Evolutionary conservation across 2,329 filamentous ascomycete species (phyloP).

Genomic region (Phyllosticta citribraziliensis): DNA sequence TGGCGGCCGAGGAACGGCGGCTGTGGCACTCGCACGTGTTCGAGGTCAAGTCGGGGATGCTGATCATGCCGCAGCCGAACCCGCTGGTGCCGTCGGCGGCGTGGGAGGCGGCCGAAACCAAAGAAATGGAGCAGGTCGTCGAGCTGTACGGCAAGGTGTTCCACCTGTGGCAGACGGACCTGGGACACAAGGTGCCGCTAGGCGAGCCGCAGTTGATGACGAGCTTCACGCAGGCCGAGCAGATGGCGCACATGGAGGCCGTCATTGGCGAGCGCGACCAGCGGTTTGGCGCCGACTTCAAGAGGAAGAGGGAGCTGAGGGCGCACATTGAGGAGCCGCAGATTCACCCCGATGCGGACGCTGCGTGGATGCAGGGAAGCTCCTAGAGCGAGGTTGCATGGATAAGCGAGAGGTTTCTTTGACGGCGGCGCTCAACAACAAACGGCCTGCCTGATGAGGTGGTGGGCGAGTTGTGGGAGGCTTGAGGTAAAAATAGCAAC

Average conservation of each 20-base stretch:
- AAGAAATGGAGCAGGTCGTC: conserved; percentile 69
- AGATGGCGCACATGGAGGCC: conserved; percentile 38
- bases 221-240: conserved; percentile 44
- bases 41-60: conserved; percentile 69
- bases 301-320: conserved; percentile 44
- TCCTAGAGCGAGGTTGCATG: neutral
- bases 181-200: conserved; percentile 54
- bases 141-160: conserved; percentile 74
- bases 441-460: neutral
- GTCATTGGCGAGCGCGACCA: conserved; percentile 41
- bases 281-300: conserved; percentile 43
- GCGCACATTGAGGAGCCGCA: conserved; percentile 42
- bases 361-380: neutral
- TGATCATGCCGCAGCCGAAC: conserved; percentile 60
- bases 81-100: conserved; percentile 43
- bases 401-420: neutral
- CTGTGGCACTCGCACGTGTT: conserved; percentile 73
- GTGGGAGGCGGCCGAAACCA: conserved; percentile 69
- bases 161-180: conserved; percentile 79
- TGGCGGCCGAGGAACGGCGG: conserved; percentile 57
- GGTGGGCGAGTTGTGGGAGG: neutral
- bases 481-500: neutral
- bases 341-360: conserved; percentile 24
- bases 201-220: conserved; percentile 55
- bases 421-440: neutral